These are phyloP conservation scores for Fusarium veterinarium DNA, from an alignment of 2,329 filamentous ascomycete species.

Conservation along the genomic window DNA sequence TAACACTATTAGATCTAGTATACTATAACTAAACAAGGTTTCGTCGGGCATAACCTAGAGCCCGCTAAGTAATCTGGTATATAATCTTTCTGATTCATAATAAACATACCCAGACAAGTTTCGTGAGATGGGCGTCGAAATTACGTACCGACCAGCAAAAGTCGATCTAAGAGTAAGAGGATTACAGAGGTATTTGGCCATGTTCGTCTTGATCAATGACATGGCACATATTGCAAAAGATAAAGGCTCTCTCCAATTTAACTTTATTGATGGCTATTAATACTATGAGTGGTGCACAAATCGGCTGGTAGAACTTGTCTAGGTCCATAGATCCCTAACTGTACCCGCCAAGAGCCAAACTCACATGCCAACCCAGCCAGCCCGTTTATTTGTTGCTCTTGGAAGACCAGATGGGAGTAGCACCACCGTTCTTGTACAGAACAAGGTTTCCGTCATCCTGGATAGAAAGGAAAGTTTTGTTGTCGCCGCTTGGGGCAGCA, in stretches of 20 bases:
- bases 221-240: fast-evolving
- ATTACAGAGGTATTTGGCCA: fast-evolving
- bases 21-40: no score
- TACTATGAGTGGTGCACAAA: fast-evolving
- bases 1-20: no score
- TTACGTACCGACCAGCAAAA: no score
- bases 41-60: no score
- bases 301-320: neutral
- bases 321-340: no score
- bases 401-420: constrained; percentile 11
- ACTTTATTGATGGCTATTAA: neutral
- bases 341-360: neutral
- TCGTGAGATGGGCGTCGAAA: no score
- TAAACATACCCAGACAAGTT: no score
- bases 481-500: neutral
- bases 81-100: no score
- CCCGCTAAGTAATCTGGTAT: no score
- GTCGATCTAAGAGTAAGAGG: no score
- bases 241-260: fast-evolving
- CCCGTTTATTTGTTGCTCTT: constrained; percentile 1
- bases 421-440: neutral
- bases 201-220: no score
- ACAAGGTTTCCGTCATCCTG: constrained; percentile 19
- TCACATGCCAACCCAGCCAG: no score
- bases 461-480: constrained; percentile 4